Conservation (phyloP, 192 early-diverging fungal species). For the Coemansia brasiliensis region DNA sequence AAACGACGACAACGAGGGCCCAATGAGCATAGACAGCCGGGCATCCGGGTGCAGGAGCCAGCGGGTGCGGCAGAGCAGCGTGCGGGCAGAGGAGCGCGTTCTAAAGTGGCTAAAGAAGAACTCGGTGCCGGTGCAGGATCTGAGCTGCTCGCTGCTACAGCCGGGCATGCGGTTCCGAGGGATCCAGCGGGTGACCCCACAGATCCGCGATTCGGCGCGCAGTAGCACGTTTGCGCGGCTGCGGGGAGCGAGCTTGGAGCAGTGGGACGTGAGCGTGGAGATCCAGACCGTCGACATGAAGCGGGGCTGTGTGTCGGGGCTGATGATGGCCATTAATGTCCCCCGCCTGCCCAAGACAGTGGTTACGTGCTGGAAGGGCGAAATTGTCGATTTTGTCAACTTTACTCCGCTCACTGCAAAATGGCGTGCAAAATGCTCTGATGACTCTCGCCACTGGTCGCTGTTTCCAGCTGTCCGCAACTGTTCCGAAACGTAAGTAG, state of each 20-base stretch:
- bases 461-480: conserved; percentile 26
- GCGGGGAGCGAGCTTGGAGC: conserved; percentile 9
- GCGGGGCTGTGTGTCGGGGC: conserved; percentile 37
- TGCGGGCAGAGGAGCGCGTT: conserved; percentile 26
- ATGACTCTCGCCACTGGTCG: conserved; percentile 41
- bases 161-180: conserved; percentile 38
- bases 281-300: conserved; percentile 46
- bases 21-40: not conserved
- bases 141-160: conserved; percentile 43
- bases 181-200: conserved; percentile 21
- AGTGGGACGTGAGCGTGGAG: conserved; percentile 43
- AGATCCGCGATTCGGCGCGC: not conserved
- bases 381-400: conserved; percentile 66
- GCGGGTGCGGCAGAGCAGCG: conserved; percentile 1
- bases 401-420: conserved; percentile 59
- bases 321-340: conserved; percentile 65
- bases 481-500: conserved; percentile 38
- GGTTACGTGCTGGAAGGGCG: conserved; percentile 67
- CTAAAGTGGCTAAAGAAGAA: conserved; percentile 26
- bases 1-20: not conserved
- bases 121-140: conserved; percentile 27
- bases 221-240: not conserved
- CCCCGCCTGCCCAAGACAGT: conserved; percentile 52
- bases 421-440: conserved; percentile 52
- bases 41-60: not conserved